phyloP scores from a whole-genome alignment of 805 yeast genomes.

The Lipomyces starkeyi region DNA sequence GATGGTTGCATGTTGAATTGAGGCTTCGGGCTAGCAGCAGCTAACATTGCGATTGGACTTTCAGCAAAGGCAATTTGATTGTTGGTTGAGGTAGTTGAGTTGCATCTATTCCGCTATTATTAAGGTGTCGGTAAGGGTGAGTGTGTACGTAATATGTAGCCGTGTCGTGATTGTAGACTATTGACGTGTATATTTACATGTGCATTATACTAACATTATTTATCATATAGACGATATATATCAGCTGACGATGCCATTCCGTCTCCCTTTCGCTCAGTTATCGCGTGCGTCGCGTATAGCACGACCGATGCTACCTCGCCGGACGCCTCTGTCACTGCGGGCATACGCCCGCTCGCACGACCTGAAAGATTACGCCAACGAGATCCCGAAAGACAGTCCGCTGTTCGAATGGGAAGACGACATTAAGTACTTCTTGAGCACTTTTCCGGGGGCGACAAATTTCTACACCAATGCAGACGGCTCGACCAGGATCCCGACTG shows the following conservation, averaged over 20 bases:
- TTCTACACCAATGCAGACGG: slow-evolving; percentile 80
- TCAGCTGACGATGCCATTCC: background rate
- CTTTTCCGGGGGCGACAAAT: slow-evolving; percentile 67
- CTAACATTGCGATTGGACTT: background rate
- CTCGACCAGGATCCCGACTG: slow-evolving; percentile 69
- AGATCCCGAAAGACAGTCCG: slow-evolving; percentile 36
- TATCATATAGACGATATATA: background rate
- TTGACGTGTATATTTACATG: background rate
- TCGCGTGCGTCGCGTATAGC: slow-evolving; percentile 4
- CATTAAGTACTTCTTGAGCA: slow-evolving; percentile 51
- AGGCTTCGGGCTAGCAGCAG: background rate
- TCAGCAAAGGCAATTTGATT: background rate
- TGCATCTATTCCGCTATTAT: too few relatives aligned
- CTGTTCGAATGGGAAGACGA: slow-evolving; percentile 36
- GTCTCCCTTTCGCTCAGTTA: background rate
- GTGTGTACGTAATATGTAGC: too few relatives aligned
- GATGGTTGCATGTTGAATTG: background rate
- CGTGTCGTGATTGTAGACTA: background rate
- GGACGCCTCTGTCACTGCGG: slow-evolving; percentile 12
- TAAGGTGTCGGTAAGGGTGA: too few relatives aligned
- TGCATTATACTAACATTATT: background rate
- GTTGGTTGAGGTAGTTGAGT: too few relatives aligned
- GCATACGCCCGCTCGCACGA: slow-evolving; percentile 9
- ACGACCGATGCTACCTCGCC: background rate
- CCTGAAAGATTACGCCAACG: slow-evolving; percentile 17